Conservation (phyloP, 495 filamentous ascomycete genomes). For the Amniculicola lignicola region DNA sequence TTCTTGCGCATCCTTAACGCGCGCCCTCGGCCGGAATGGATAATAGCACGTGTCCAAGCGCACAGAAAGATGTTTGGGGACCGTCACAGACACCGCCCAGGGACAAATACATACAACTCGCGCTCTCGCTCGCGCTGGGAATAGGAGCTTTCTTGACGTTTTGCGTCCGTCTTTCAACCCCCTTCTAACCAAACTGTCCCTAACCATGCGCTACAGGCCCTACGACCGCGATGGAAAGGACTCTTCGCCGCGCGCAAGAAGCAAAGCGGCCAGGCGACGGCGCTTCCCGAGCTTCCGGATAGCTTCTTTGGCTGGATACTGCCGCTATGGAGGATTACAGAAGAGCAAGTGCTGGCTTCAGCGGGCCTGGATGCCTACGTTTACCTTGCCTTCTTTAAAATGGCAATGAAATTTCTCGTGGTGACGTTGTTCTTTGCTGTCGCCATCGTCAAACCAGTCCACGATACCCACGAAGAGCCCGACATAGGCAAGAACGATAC, state of each 20-base stretch:
- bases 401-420: constrained; percentile 79
- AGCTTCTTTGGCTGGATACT: constrained; percentile 93
- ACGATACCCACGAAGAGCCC: constrained; percentile 56
- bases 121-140: constrained; percentile 57
- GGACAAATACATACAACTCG: constrained; percentile 58
- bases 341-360: constrained; percentile 83
- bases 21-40: constrained; percentile 2
- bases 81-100: constrained; percentile 46
- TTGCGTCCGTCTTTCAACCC: constrained; percentile 51
- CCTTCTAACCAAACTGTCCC: not conserved
- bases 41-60: not conserved
- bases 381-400: constrained; percentile 90
- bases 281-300: constrained; percentile 78
- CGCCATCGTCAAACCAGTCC: constrained; percentile 78
- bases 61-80: constrained; percentile 20
- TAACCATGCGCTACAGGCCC: constrained; percentile 47
- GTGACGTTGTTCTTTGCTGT: constrained; percentile 76
- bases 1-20: too few species aligned
- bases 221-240: constrained; percentile 87
- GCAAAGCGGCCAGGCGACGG: constrained; percentile 63
- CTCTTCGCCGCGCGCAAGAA: constrained; percentile 88
- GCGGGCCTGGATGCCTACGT: constrained; percentile 95
- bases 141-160: constrained; percentile 60
- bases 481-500: constrained; percentile 16
- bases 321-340: constrained; percentile 79